Base-by-base conservation (phyloP, 805 yeast species). In the Schwanniomyces pseudopolymorphus region DNA sequence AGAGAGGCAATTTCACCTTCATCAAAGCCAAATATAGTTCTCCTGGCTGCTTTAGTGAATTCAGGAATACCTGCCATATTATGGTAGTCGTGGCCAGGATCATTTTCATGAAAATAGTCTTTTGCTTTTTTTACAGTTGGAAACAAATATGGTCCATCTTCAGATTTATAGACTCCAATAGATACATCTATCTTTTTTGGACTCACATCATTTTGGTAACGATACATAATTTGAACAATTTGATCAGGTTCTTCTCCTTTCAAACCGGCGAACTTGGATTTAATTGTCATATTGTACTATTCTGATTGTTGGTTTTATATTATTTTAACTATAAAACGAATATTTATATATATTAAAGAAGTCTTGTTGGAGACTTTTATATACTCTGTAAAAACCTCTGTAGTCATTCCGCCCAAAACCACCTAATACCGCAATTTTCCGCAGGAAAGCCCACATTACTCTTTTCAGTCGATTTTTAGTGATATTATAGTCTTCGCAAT, bases 141-240 rank as follows among this genome's bases (percentile, higher is more conserved):
- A 50, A 72, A 70, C 8, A 65, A 57, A 53, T 62, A 69, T n/a
- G 59, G 52, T 2, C 75, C 76, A 14, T 58, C 56, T 43, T 66
- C 75, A 26, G 69, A 66, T 45, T 72, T 72, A 58, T 72, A 74
- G n/a, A 74, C 78, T 11, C 79, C 79, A 25, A 74, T 72, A 26
- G 72, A 60, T 17, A 73, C 70, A 48, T 74, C 77, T 24, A 73
- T 61, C 52, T 72, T 72, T 27, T 56, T 36, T 13, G 72, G 66
- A 41, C 50, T 33, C 14, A 57, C 43, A 55, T 74, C 78, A 7
- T 44, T 27, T 3, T 43, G 46, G 49, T 49, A 64, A 20, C 45
- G 45, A 5, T 45, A 40, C 55, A 59, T 52, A 16, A 59, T 56
- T 31, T 55, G 50, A 22, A 62, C 52, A 20, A 67, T 66, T 17